Evolutionary conservation across 2,329 filamentous ascomycete species (phyloP), one percentile per base, ranked within the genome.

Genomic region (Cercospora citrullina): DNA sequence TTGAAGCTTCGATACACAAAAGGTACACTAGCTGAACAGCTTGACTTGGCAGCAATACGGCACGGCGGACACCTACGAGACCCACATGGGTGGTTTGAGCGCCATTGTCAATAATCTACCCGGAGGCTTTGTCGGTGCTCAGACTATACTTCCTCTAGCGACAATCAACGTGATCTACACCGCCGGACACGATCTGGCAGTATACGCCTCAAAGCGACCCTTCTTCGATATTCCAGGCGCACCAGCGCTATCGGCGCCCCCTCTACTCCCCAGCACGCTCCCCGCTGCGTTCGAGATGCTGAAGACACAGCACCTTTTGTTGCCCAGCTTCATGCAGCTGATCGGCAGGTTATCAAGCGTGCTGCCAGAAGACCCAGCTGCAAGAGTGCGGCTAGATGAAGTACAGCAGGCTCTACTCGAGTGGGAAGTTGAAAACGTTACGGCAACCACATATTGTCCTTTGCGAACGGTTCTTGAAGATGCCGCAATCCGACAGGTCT

Each of bases 51-150:
- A 72, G 70, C 65, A 71, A 39, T 72, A 69, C 42, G 71, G 71
- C 55, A 64, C 68, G n/a, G 45, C 65, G 12, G 26, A 36, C 6
- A 70, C 65, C n/a, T 69, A 71, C 67, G 65, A 70, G 14, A 72
- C 70, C 31, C 72, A 73, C 39, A 72, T 73, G 69, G 33, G 63
- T 10, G 72, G 72, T 14, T 59, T 73, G 5, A 64, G 64, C 18
- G 66, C 66, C 5, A 73, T 72, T 30, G 65, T 73, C 31, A 66
- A 62, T 48, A 67, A 64, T 23, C 57, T 73, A 12, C 68, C 69
- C 31, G 72, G 72, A 42, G 72, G 71, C 9, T 36, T 70, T 5
- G 62, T 51, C 16, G 67, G 68, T 16, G 48, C 63, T 16, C 60
- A 68, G 60, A 64, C 65, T 5, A 67, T 62, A 10, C 66, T 67